phyloP scores from a whole-genome alignment of 306 rosid species.

The Phaseolus lunatus region DNA sequence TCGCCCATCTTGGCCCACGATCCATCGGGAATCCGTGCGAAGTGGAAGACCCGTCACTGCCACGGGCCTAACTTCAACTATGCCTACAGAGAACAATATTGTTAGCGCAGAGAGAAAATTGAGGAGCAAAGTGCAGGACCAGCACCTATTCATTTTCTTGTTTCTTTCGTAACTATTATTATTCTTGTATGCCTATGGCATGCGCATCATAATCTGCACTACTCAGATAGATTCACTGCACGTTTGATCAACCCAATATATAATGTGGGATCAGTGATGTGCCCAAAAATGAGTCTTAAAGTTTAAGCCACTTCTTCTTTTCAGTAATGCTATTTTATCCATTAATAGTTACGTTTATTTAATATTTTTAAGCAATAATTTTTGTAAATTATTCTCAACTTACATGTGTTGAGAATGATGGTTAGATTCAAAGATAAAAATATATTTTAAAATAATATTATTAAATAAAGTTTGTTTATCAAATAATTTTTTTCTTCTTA shows the following conservation, averaged over 20 bases:
- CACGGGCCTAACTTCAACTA: neutral
- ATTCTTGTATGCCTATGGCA: neutral
- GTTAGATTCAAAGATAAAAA: too few relatives aligned
- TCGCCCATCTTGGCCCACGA: slow-evolving; percentile 63
- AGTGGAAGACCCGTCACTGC: slow-evolving; percentile 58
- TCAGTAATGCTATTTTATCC: neutral
- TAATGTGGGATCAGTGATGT: neutral
- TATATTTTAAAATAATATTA: too few relatives aligned
- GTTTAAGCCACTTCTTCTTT: slow-evolving; percentile 3
- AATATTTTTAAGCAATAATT: too few relatives aligned
- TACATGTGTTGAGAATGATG: too few relatives aligned
- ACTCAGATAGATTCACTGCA: neutral
- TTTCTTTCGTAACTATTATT: neutral
- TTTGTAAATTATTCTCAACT: too few relatives aligned
- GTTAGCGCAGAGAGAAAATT: neutral
- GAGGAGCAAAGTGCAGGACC: neutral
- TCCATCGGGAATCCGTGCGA: slow-evolving; percentile 75
- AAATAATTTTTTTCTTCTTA: too few relatives aligned
- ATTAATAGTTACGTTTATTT: too few relatives aligned
- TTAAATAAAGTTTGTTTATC: too few relatives aligned
- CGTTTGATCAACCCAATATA: neutral
- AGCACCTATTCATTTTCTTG: slow-evolving; percentile 23
- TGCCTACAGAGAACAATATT: neutral
- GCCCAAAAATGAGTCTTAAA: neutral
- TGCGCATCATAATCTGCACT: neutral